Evolutionary conservation across 176 grass and related monocot genomes (phyloP).

Genomic region (Urochloa ruziziensis): DNA sequence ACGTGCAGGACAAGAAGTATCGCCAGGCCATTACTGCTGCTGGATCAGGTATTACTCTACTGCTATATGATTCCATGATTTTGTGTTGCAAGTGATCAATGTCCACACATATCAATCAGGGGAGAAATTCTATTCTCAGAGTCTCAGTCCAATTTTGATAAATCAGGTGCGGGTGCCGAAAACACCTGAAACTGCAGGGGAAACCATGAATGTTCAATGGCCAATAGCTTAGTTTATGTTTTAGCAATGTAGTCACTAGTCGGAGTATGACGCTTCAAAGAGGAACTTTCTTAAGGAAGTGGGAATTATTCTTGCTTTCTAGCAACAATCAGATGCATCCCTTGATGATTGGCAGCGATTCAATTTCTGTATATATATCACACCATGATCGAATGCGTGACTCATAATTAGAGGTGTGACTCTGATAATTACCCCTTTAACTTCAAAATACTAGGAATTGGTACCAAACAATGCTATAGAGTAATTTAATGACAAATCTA

Average conservation of each 20-base stretch:
- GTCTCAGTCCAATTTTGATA: too few relatives aligned
- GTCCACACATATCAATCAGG: not conserved
- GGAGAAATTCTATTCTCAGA: constrained; percentile 2
- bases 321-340: not conserved
- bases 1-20: constrained; percentile 96
- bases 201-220: not conserved
- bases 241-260: not conserved
- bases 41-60: constrained; percentile 61
- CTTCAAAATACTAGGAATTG: not conserved
- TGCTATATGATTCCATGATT: not conserved
- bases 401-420: not conserved
- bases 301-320: not conserved
- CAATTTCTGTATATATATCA: not conserved
- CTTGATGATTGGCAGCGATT: not conserved
- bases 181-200: not conserved
- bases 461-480: not conserved
- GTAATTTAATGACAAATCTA: not conserved
- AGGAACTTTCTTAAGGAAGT: not conserved
- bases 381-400: not conserved
- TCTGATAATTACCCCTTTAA: not conserved
- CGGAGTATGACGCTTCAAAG: not conserved
- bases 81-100: not conserved
- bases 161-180: too few relatives aligned
- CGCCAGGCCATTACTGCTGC: constrained; percentile 89
- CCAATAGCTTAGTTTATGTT: not conserved